Conservation (phyloP, 176 grass and related monocot genomes). For the Metroxylon sagu region DNA sequence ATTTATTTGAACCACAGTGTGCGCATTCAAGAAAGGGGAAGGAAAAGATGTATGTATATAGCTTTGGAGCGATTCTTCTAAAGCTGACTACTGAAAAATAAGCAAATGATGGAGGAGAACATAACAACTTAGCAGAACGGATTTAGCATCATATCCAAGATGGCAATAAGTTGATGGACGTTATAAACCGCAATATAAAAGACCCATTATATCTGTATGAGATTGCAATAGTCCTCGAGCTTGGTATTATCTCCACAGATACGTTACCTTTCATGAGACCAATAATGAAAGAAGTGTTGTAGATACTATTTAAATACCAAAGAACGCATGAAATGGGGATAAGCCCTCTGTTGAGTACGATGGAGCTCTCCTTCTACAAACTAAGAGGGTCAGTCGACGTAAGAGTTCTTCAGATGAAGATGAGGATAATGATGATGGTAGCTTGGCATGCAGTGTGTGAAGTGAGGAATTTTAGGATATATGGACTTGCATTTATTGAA, state of each 20-base stretch:
- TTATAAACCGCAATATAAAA: conserved; percentile 31
- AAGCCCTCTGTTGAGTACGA: conserved; percentile 30
- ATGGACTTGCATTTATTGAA: no score
- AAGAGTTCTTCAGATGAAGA: background rate
- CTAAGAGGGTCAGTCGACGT: background rate
- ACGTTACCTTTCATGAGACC: conserved; percentile 40
- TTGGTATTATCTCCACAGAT: conserved; percentile 52
- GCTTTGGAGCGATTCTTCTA: conserved; percentile 81
- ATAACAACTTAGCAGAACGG: conserved; percentile 52
- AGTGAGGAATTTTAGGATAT: background rate
- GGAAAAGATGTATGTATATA: conserved; percentile 79
- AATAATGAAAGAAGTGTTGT: conserved; percentile 60
- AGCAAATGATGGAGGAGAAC: conserved; percentile 52
- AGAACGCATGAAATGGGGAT: conserved; percentile 17
- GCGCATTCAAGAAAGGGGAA: conserved; percentile 51
- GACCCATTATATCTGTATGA: conserved; percentile 28
- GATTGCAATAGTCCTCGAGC: conserved; percentile 54
- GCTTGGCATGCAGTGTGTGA: conserved; percentile 42
- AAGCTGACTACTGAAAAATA: conserved; percentile 61
- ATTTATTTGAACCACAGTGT: conserved; percentile 29
- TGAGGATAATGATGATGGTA: conserved; percentile 1
- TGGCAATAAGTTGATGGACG: conserved; percentile 23
- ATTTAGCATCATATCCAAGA: conserved; percentile 35
- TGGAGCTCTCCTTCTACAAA: conserved; percentile 30
- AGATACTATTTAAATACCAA: conserved; percentile 49